Percentiles rank a stretch among this genome's conserved stretches.
Evolutionary conservation across 176 grass and related monocot species (phyloP).

Genomic region (Alopecurus myosuroides): DNA sequence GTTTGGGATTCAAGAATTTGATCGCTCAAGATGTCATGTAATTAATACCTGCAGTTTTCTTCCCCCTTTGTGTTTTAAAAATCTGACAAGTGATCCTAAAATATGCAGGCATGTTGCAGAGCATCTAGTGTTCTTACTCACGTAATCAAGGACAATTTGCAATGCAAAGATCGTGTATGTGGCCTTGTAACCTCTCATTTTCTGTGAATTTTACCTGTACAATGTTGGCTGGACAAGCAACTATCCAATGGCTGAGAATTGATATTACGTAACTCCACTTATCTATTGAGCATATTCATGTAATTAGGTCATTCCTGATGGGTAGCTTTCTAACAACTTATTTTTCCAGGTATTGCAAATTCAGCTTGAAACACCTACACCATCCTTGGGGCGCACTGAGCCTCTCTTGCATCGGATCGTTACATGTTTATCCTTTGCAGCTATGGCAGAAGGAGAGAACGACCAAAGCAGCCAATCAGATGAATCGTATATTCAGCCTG

Average conservation of each 20-base stretch:
- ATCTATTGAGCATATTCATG: neutral
- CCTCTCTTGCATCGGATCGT: conserved; percentile 73
- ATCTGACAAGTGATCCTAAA: conserved; percentile 32
- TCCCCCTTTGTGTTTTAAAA: neutral
- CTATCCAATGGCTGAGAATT: conserved; percentile 1
- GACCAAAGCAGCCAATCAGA: conserved; percentile 44
- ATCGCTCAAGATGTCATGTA: neutral
- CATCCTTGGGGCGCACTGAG: conserved; percentile 70
- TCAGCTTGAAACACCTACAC: conserved; percentile 67
- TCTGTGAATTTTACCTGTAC: conserved; percentile 17
- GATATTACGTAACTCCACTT: conserved; percentile 6
- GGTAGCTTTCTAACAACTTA: conserved; percentile 1
- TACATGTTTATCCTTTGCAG: conserved; percentile 72
- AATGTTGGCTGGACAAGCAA: neutral
- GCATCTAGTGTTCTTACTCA: conserved; percentile 89
- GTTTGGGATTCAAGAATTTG: neutral
- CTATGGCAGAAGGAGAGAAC: conserved; percentile 58
- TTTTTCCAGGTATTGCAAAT: conserved; percentile 71
- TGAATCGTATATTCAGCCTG: conserved; percentile 56
- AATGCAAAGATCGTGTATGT: conserved; percentile 91
- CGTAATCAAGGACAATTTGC: conserved; percentile 89
- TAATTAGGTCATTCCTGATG: neutral
- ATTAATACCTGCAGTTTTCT: neutral
- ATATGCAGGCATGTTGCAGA: conserved; percentile 79
- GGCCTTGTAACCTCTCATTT: conserved; percentile 22